phyloP scores from a whole-genome alignment of 768 basidiomycete genomes.

The Lanmaoa pseudosensibilis region DNA sequence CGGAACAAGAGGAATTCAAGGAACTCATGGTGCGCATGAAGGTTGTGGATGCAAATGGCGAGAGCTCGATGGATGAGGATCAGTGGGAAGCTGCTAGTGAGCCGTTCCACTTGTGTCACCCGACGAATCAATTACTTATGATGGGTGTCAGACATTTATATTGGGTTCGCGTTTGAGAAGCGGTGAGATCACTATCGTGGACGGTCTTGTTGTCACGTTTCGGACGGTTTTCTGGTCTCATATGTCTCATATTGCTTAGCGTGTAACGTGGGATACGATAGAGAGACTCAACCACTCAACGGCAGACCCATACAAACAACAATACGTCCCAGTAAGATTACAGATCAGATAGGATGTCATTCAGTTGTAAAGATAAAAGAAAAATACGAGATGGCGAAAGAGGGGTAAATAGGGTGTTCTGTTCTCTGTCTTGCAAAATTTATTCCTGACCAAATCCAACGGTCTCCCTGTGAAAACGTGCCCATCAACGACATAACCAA shows the following conservation, averaged over 20 bases:
- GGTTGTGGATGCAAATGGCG: slow-evolving; percentile 82
- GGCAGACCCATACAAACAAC: slow-evolving; percentile 12
- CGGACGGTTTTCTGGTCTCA: slow-evolving; percentile 3
- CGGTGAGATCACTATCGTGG: slow-evolving; percentile 23
- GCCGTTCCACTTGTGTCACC: slow-evolving; percentile 32
- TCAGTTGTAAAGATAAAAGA: slow-evolving; percentile 4
- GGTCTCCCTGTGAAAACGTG: slow-evolving; percentile 62
- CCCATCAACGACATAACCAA: slow-evolving; percentile 17
- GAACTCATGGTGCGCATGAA: slow-evolving; percentile 88
- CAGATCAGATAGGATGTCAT: slow-evolving; percentile 29
- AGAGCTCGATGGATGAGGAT: slow-evolving; percentile 89
- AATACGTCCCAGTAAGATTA: slow-evolving; percentile 29
- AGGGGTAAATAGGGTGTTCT: slow-evolving; percentile 16
- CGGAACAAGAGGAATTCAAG: slow-evolving; percentile 75
- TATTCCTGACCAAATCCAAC: slow-evolving; percentile 94
- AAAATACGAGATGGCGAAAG: neutral
- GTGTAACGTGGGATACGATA: slow-evolving; percentile 1
- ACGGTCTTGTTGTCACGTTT: neutral
- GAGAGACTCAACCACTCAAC: neutral
- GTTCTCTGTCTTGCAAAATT: slow-evolving; percentile 16
- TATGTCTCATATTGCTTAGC: slow-evolving; percentile 6
- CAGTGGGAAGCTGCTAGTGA: slow-evolving; percentile 99
- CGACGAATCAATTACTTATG: slow-evolving; percentile 5
- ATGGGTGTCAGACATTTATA: slow-evolving; percentile 72
- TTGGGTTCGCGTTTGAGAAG: slow-evolving; percentile 91